phyloP scores from a whole-genome alignment of 306 rosid genomes.

The Coriaria nepalensis region DNA sequence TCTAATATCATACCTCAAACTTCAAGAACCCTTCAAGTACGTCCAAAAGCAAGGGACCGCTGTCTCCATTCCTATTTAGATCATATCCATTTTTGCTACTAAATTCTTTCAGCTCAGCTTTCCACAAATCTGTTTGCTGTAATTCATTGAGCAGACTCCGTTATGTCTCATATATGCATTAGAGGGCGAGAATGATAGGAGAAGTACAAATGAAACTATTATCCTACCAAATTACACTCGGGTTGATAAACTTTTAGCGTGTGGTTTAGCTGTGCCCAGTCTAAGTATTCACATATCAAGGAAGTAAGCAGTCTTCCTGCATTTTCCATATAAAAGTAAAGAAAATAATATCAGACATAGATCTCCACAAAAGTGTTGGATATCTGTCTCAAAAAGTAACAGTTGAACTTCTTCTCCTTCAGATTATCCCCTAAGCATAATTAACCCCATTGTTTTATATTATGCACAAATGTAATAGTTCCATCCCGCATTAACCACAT shows the following conservation, averaged over 20 bases:
- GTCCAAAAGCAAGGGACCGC: slow-evolving; percentile 86
- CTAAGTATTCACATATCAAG: slow-evolving; percentile 78
- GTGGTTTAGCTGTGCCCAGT: slow-evolving; percentile 96
- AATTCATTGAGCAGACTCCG: slow-evolving; percentile 9
- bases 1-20: slow-evolving; percentile 63
- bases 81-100: slow-evolving; percentile 91
- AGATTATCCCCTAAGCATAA: too few species aligned
- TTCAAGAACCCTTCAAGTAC: slow-evolving; percentile 98
- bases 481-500: too few species aligned
- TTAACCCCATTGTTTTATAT: too few species aligned
- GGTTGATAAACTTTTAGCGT: slow-evolving; percentile 89
- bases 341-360: neutral
- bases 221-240: slow-evolving; percentile 84
- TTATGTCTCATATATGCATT: neutral
- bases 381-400: neutral
- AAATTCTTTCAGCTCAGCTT: slow-evolving; percentile 82
- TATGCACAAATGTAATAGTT: too few species aligned
- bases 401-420: too few species aligned
- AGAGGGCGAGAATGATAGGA: neutral
- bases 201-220: neutral
- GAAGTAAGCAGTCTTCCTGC: slow-evolving; percentile 95
- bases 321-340: slow-evolving; percentile 10
- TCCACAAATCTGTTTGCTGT: slow-evolving; percentile 94
- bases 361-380: neutral
- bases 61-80: slow-evolving; percentile 83